A percentile compares a stretch with the other conserved stretches of the same genome.
phyloP scores from a whole-genome alignment of 73 alveolate species.

The Paramecium tetraurelia region DNA sequence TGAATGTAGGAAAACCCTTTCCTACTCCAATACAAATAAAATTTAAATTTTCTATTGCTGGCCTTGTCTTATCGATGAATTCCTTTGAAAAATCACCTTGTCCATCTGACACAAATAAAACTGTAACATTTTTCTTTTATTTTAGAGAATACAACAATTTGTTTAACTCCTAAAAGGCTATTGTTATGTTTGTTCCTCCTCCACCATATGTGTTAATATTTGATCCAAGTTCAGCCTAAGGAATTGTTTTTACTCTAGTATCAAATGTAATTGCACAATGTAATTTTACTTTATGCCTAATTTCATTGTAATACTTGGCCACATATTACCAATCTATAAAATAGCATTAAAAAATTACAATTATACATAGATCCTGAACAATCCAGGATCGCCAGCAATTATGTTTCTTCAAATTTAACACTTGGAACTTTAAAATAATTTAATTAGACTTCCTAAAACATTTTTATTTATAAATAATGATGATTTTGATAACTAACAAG shows the following conservation, averaged over 20 bases:
- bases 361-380: constrained; percentile 49
- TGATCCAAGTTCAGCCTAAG: not conserved
- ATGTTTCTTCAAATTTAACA: not conserved
- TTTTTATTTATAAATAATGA: not conserved
- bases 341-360: not conserved
- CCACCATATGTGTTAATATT: not conserved
- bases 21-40: constrained; percentile 60
- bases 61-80: not conserved
- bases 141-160: not conserved
- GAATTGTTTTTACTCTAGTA: not conserved
- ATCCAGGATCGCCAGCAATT: constrained; percentile 31
- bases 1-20: constrained; percentile 52
- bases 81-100: not conserved
- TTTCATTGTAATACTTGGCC: not conserved
- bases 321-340: not conserved
- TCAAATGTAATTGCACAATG: not conserved
- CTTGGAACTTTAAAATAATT: constrained; percentile 8
- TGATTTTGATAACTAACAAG: not conserved
- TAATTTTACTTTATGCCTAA: not conserved
- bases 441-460: not conserved
- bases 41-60: constrained; percentile 7
- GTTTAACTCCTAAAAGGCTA: not conserved
- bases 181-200: not conserved
- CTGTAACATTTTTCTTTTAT: constrained; percentile 5
- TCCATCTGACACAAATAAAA: constrained; percentile 55